A percentile compares a stretch with the other conserved stretches of the same genome.
Evolutionary conservation across 2,329 filamentous ascomycete genomes (phyloP).

Genomic region (Calonectria multiphialidica): DNA sequence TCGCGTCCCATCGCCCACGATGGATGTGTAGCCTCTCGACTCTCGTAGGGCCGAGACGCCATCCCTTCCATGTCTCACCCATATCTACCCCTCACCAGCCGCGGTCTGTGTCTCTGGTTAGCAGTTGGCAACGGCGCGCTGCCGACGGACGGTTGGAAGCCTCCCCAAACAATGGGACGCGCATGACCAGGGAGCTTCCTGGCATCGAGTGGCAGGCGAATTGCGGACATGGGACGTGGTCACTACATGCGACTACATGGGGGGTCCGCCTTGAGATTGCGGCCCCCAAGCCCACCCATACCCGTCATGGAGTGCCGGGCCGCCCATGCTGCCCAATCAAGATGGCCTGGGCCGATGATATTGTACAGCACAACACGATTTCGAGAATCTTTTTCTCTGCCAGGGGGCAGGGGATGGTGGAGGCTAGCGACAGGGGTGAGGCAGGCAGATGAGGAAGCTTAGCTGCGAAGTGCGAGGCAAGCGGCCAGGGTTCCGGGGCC

Average conservation of each 20-base stretch:
- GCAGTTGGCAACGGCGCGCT: slow-evolving; percentile 2
- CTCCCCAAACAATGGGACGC: slow-evolving; percentile 16
- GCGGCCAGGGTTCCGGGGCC: slow-evolving; percentile 1
- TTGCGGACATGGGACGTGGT: slow-evolving; percentile 8
- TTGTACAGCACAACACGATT: slow-evolving; percentile 4
- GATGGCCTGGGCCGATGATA: not conserved
- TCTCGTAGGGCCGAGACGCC: not conserved
- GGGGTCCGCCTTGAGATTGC: slow-evolving; percentile 14
- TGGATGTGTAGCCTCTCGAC: not conserved
- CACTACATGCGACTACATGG: slow-evolving; percentile 3
- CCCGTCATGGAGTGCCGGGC: slow-evolving; percentile 8
- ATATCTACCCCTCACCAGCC: not conserved
- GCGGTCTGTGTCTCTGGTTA: slow-evolving; percentile 1
- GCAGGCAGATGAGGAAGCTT: not conserved
- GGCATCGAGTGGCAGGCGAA: slow-evolving; percentile 12
- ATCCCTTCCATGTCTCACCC: not conserved
- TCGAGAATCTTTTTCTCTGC: slow-evolving; percentile 21
- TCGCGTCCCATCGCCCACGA: not conserved
- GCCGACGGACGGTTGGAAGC: slow-evolving; percentile 6
- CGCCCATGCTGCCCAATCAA: not conserved
- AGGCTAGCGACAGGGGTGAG: not conserved
- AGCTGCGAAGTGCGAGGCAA: not conserved
- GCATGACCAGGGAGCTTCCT: slow-evolving; percentile 14
- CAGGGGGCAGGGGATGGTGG: not conserved
- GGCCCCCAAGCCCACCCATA: not conserved